These are phyloP conservation scores for Pseudogymnoascus sp. DNA, from an alignment of 2,329 filamentous ascomycete species.

Conservation along the genomic window DNA sequence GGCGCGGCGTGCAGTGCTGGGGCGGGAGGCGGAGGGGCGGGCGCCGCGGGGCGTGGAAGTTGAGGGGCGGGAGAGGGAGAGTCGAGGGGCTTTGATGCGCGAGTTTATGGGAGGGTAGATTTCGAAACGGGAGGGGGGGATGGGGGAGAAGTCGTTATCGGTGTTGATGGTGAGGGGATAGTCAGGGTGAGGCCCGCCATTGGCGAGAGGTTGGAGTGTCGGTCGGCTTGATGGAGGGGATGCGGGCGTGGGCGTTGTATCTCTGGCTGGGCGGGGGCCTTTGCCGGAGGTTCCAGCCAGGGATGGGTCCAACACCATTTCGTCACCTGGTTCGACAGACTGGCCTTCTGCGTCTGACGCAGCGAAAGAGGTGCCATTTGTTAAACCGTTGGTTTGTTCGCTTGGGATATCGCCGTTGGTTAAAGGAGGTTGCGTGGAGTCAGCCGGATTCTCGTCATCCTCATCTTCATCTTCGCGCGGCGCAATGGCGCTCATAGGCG, in stretches of 20 bases:
- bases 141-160: slow-evolving; percentile 26
- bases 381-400: not conserved
- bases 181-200: not conserved
- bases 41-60: slow-evolving; percentile 15
- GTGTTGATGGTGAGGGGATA: not conserved
- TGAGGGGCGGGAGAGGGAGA: slow-evolving; percentile 19
- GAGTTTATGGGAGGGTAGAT: slow-evolving; percentile 61
- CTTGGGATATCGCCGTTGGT: slow-evolving; percentile 10
- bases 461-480: slow-evolving; percentile 64
- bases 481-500: slow-evolving; percentile 75
- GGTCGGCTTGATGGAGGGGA: not conserved
- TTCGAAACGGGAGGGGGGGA: slow-evolving; percentile 66
- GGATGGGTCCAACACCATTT: not conserved
- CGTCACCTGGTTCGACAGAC: not conserved
- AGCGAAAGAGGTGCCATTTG: slow-evolving; percentile 1
- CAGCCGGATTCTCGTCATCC: slow-evolving; percentile 13
- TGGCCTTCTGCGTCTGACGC: not conserved
- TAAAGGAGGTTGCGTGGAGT: slow-evolving; percentile 11
- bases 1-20: slow-evolving; percentile 28
- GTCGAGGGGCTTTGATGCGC: slow-evolving; percentile 31
- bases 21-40: slow-evolving; percentile 12
- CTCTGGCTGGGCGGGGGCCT: not conserved
- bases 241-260: not conserved
- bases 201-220: not conserved
- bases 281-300: not conserved